Conservation (phyloP, 2,329 filamentous ascomycete genomes). For the Nectriaceae sp. region DNA sequence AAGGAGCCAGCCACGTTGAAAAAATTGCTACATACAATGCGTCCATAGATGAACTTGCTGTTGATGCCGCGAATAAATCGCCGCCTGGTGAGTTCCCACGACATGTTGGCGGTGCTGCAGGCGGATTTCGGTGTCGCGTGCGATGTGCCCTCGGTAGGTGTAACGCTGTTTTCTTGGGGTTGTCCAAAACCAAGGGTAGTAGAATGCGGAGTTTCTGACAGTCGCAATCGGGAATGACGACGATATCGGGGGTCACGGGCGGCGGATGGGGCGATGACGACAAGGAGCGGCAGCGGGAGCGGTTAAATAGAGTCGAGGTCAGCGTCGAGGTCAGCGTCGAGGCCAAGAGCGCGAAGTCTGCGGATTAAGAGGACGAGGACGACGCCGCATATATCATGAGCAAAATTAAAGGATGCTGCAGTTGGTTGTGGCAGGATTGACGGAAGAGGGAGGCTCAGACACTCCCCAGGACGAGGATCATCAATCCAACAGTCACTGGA, state of each 20-base stretch:
- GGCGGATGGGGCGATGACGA: background rate
- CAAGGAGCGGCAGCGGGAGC: background rate
- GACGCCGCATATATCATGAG: no score
- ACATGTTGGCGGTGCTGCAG: constrained; percentile 40
- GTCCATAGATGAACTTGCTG: constrained; percentile 69
- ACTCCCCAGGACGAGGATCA: background rate
- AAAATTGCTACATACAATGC: constrained; percentile 60
- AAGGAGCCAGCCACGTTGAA: background rate
- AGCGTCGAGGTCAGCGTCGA: no score
- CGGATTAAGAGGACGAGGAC: background rate
- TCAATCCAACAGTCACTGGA: no score
- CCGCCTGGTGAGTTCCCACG: constrained; percentile 60
- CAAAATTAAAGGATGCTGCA: no score
- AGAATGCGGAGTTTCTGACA: no score
- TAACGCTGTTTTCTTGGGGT: no score
- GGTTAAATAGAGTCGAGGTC: no score
- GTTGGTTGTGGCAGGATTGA: background rate
- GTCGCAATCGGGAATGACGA: background rate
- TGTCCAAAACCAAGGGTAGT: no score
- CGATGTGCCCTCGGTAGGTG: background rate
- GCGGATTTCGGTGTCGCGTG: background rate
- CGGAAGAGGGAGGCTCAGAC: background rate
- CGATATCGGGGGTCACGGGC: background rate
- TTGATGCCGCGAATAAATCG: constrained; percentile 65
- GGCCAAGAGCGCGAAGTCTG: background rate